These are phyloP conservation scores for Cercospora sp. DNA, from an alignment of 2,329 filamentous ascomycete species.

Conservation along the genomic window DNA sequence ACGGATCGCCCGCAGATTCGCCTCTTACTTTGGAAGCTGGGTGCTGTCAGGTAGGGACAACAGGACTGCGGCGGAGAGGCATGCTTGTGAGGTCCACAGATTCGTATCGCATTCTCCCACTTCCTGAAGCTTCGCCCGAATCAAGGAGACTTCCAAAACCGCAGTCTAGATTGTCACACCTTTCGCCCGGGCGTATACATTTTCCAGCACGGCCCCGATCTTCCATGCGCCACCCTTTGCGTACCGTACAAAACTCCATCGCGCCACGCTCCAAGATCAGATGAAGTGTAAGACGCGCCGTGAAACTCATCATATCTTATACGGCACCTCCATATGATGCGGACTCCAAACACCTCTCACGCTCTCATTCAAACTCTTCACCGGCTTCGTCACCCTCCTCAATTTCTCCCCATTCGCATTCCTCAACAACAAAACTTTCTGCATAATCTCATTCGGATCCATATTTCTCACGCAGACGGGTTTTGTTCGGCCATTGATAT, in stretches of 20 bases:
- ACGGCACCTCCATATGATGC: slow-evolving; percentile 57
- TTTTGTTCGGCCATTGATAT: slow-evolving; percentile 86
- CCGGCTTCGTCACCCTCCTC: slow-evolving; percentile 58
- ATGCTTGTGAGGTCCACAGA: too few relatives aligned
- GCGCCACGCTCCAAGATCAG: neutral
- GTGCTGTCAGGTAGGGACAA: too few relatives aligned
- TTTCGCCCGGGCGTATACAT: neutral
- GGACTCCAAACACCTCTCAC: slow-evolving; percentile 67
- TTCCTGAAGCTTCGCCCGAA: neutral
- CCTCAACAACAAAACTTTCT: slow-evolving; percentile 73
- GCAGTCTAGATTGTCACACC: neutral
- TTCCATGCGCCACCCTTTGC: neutral
- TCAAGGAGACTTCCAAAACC: neutral
- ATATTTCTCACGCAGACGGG: slow-evolving; percentile 87
- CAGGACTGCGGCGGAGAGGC: too few relatives aligned
- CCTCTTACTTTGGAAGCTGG: neutral
- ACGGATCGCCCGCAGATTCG: neutral
- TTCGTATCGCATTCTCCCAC: neutral
- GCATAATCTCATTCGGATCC: slow-evolving; percentile 73
- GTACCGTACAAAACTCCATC: neutral
- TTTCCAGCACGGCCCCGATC: neutral
- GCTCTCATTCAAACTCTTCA: slow-evolving; percentile 63
- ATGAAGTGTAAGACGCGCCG: neutral
- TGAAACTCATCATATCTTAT: slow-evolving; percentile 45
- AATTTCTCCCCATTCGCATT: slow-evolving; percentile 76